Conservation (phyloP, 495 filamentous ascomycete genomes). For the Talaromyces stipitatus region DNA sequence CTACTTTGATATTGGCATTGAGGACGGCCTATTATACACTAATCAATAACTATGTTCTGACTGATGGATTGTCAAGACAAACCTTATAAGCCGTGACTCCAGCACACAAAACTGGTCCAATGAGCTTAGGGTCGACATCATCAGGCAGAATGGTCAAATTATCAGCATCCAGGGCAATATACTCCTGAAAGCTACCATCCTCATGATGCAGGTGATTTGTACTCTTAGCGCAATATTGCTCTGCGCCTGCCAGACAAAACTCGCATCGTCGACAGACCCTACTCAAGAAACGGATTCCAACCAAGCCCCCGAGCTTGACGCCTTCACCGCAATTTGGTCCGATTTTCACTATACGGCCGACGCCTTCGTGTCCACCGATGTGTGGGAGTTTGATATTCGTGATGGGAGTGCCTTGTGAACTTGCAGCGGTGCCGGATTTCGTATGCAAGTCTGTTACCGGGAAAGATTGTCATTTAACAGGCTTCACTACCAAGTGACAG, state of each 20-base stretch:
- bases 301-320: constrained; percentile 31
- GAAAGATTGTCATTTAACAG: not conserved
- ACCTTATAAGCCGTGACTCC: constrained; percentile 26
- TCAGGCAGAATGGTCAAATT: constrained; percentile 38
- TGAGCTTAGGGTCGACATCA: constrained; percentile 35
- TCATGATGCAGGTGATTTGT: constrained; percentile 45
- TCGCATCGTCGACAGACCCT: constrained; percentile 41
- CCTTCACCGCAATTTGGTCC: constrained; percentile 22
- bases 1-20: constrained; percentile 31
- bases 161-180: constrained; percentile 38
- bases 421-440: constrained; percentile 34
- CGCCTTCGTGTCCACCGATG: constrained; percentile 42
- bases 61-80: not conserved
- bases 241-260: constrained; percentile 37
- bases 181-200: constrained; percentile 33
- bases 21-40: constrained; percentile 22
- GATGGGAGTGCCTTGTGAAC: constrained; percentile 35
- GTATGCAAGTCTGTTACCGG: constrained; percentile 36
- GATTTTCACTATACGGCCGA: constrained; percentile 34
- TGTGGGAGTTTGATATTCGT: constrained; percentile 40
- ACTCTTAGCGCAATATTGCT: constrained; percentile 36
- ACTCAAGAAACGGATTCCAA: constrained; percentile 40
- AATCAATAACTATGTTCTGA: not conserved
- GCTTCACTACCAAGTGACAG: not conserved
- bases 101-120: constrained; percentile 39